Evolutionary conservation across 225 moss, liverwort and hornwort genomes (phyloP).

Genomic region (Pseudoscleropodium purum): DNA sequence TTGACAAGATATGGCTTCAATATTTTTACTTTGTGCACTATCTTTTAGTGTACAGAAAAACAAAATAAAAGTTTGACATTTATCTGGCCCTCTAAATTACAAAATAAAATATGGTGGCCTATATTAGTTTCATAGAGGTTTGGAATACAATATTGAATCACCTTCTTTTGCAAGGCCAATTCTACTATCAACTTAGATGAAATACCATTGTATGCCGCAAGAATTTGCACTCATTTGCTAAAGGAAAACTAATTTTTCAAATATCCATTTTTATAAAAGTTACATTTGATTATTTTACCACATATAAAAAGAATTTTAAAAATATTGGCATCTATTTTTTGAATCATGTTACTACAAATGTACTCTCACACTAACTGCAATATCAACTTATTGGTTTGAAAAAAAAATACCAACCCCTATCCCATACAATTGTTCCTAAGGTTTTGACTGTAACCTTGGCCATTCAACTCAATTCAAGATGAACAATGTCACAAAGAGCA

Average conservation of each 20-base stretch:
- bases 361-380: rapidly evolving
- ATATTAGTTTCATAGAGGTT: background rate
- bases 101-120: background rate
- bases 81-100: rapidly evolving
- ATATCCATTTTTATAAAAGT: background rate
- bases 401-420: background rate
- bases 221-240: background rate
- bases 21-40: too few relatives aligned
- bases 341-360: background rate
- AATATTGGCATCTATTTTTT: background rate
- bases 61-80: background rate
- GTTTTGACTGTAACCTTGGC: background rate
- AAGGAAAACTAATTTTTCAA: rapidly evolving
- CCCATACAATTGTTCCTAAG: background rate
- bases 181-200: background rate
- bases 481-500: background rate
- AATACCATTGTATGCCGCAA: background rate
- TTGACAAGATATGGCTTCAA: too few relatives aligned
- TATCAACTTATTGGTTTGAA: rapidly evolving
- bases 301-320: background rate
- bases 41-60: background rate
- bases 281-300: too few relatives aligned
- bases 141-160: background rate
- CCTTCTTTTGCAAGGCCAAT: rapidly evolving
- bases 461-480: background rate